A percentile compares a stretch with the other conserved stretches of the same genome.
These are phyloP conservation scores for Umbelopsis sp. DNA, from an alignment of 371 early-diverging fungal species.

Conservation along the genomic window DNA sequence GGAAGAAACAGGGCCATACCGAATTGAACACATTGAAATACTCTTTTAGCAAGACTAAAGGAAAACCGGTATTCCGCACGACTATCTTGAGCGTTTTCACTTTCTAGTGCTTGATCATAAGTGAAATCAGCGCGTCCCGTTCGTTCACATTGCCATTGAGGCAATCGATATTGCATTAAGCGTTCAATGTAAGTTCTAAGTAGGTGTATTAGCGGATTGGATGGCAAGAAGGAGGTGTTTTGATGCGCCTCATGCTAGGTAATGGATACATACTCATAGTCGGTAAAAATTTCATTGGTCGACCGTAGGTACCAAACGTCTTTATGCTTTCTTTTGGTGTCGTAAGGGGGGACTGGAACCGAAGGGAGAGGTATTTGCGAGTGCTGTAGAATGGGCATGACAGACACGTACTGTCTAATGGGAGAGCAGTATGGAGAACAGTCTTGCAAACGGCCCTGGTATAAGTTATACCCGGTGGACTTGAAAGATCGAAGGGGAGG, in stretches of 20 bases:
- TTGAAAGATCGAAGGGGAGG: neutral
- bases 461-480: no score
- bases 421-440: neutral
- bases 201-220: neutral
- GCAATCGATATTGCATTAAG: conserved; percentile 68
- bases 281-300: conserved; percentile 85
- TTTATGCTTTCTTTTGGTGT: conserved; percentile 43
- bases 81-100: conserved; percentile 65
- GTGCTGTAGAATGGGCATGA: conserved; percentile 17
- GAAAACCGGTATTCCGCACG: conserved; percentile 66
- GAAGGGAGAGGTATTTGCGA: conserved; percentile 31
- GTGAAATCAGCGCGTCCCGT: conserved; percentile 78
- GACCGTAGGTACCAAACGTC: conserved; percentile 81
- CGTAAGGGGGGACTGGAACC: conserved; percentile 37
- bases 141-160: conserved; percentile 77
- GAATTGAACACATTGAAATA: conserved; percentile 68
- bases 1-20: conserved; percentile 47
- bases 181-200: conserved; percentile 77
- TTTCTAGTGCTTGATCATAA: conserved; percentile 82
- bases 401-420: conserved; percentile 14
- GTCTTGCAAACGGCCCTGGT: conserved; percentile 2
- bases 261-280: conserved; percentile 71
- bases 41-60: conserved; percentile 58
- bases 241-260: neutral
- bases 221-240: neutral